phyloP scores from a whole-genome alignment of 139 green algal species.

The Auxenochlorella pyrenoidosa region DNA sequence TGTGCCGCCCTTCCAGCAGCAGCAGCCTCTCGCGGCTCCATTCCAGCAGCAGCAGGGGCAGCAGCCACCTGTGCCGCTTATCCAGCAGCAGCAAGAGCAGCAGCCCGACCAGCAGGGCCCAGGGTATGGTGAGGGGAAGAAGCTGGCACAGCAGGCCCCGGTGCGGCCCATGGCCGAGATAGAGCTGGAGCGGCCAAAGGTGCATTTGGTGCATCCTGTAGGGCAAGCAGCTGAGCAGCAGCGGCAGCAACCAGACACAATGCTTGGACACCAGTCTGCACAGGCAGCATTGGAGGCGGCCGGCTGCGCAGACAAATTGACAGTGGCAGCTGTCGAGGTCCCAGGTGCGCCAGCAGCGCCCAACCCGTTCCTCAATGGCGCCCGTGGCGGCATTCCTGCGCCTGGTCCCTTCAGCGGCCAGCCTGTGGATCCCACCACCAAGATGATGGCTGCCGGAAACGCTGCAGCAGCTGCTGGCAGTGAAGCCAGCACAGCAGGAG shows the following conservation, averaged over 20 bases:
- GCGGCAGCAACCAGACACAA: background rate
- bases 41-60: background rate
- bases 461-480: background rate
- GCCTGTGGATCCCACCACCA: background rate
- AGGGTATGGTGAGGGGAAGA: background rate
- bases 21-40: background rate
- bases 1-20: background rate
- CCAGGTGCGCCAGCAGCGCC: background rate
- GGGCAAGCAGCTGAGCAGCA: slow-evolving; percentile 46
- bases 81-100: background rate
- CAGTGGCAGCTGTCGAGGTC: background rate
- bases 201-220: background rate
- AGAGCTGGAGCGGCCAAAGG: too few species aligned
- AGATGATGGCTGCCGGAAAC: background rate
- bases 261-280: too few species aligned
- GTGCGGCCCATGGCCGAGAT: too few species aligned
- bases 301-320: too few species aligned
- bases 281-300: background rate
- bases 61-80: too few species aligned
- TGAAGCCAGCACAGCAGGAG: background rate
- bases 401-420: slow-evolving; percentile 1
- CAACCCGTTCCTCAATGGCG: slow-evolving; percentile 3
- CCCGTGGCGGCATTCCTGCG: background rate
- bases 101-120: background rate
- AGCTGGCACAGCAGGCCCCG: background rate